Conservation (phyloP, 495 filamentous ascomycete genomes). For the Massariosphaeria phaeospora region DNA sequence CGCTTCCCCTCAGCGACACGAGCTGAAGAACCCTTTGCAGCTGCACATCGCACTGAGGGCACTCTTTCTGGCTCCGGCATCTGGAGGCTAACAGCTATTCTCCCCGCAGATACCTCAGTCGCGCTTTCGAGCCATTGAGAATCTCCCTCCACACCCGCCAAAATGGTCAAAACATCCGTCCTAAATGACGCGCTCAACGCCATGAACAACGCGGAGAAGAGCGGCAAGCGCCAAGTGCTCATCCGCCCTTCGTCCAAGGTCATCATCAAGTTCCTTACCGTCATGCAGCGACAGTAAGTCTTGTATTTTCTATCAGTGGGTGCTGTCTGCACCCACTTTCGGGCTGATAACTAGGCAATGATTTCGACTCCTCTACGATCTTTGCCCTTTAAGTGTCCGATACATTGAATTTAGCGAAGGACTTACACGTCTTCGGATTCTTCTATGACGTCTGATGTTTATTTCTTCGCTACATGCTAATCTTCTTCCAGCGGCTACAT, state of each 20-base stretch:
- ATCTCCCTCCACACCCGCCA: conserved; percentile 74
- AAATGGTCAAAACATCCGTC: conserved; percentile 97
- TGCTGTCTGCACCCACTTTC: conserved; percentile 42
- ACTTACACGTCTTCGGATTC: conserved; percentile 94
- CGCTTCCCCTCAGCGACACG: conserved; percentile 67
- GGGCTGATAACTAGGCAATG: conserved; percentile 99
- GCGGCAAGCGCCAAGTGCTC: conserved; percentile 94
- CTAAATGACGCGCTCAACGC: conserved; percentile 97
- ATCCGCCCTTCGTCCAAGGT: conserved; percentile 97
- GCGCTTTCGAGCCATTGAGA: conserved; percentile 63
- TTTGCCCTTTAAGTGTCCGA: conserved; percentile 99
- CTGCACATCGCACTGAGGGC: conserved; percentile 59
- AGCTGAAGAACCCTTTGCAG: conserved; percentile 91
- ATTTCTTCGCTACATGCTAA: conserved; percentile 79
- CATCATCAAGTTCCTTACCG: conserved; percentile 96
- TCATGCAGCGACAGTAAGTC: conserved; percentile 99
- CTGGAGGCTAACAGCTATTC: conserved; percentile 67
- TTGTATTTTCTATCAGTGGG: no score
- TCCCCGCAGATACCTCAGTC: conserved; percentile 42
- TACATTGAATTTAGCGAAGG: conserved; percentile 70
- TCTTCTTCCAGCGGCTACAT: conserved; percentile 76
- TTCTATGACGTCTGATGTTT: conserved; percentile 77
- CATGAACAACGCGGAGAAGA: conserved; percentile 99
- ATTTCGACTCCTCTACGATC: conserved; percentile 73
- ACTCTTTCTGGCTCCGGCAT: conserved; percentile 89